Evolutionary conservation across 176 grass and related monocot genomes (phyloP).

Genomic region (Echinochloa phyllopogon): DNA sequence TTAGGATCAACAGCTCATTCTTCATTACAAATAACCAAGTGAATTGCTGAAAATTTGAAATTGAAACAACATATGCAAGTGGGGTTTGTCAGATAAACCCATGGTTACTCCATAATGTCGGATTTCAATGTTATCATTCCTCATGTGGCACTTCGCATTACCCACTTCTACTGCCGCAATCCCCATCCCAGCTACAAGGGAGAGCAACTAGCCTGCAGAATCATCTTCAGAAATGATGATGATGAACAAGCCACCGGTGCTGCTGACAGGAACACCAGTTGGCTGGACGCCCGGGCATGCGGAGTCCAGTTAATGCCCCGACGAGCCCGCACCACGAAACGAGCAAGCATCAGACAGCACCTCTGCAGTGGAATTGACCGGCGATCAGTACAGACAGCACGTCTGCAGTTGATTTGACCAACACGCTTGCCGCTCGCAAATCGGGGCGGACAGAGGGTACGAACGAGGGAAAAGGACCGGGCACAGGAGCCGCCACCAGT

Average conservation of each 20-base stretch:
- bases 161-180: background rate
- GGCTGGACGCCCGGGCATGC: background rate
- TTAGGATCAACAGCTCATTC: too few species aligned
- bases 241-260: background rate
- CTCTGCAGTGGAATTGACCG: constrained; percentile 34
- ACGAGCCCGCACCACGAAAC: background rate
- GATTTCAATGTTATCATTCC: background rate
- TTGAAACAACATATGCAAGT: background rate
- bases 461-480: constrained; percentile 20
- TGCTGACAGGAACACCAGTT: background rate
- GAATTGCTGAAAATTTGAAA: background rate
- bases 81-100: background rate
- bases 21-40: background rate
- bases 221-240: too few species aligned
- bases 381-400: background rate
- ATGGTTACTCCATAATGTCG: background rate
- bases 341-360: constrained; percentile 1
- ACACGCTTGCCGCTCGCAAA: constrained; percentile 23
- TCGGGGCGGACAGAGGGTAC: constrained; percentile 22
- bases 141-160: background rate
- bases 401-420: constrained; percentile 42
- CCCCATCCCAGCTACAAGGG: background rate
- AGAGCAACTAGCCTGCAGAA: background rate
- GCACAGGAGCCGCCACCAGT: background rate
- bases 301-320: background rate